Evolutionary conservation across 371 early-diverging fungal genomes (phyloP), one percentile per base, ranked within the genome.

Genomic region (Phascolomyces articulosus): DNA sequence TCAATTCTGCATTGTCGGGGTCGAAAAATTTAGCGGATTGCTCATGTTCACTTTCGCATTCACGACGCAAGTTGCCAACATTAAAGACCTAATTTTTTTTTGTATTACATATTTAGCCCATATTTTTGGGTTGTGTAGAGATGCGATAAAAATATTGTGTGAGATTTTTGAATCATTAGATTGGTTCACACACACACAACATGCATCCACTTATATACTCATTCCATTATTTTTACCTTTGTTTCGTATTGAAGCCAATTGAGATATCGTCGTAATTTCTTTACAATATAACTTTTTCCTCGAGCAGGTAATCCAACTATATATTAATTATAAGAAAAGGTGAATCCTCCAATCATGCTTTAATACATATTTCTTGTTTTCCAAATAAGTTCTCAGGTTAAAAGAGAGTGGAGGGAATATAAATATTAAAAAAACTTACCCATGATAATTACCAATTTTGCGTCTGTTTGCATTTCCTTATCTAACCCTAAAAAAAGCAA

Each of bases 211-310:
- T n/a, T n/a, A 11, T 13, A n/a, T 24, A n/a, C 16, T 44, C 60
- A 1, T 59, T 40, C 24, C 20, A 16, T 58, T 11, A 11, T 15
- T 20, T 29, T 58, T 80, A 87, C 87, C 74, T 78, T 85, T 23
- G 90, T 88, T 49, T 86, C 84, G 61, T 86, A 90, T 51, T 87
- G 88, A 29, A 90, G 67, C 90, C 89, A 88, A 31, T 82, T 85
- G 63, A 89, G 71, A 80, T 91, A 95, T 40, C 93, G 83, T 63
- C 88, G 81, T 27, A 95, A 75, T 71, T 95, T 95, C 73, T 93
- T 92, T 70, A 91, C 91, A 66, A 95, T 89, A 70, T 94, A 95
- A 64, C 90, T 90, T 72, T 95, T 95, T 49, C 95, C 95, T 62
- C 95, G 81, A 9, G 95, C 95, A 20, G 95, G 95, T 55, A 95